phyloP scores from a whole-genome alignment of 2,329 filamentous ascomycete genomes.

The Paraphaeosphaeria minitans region DNA sequence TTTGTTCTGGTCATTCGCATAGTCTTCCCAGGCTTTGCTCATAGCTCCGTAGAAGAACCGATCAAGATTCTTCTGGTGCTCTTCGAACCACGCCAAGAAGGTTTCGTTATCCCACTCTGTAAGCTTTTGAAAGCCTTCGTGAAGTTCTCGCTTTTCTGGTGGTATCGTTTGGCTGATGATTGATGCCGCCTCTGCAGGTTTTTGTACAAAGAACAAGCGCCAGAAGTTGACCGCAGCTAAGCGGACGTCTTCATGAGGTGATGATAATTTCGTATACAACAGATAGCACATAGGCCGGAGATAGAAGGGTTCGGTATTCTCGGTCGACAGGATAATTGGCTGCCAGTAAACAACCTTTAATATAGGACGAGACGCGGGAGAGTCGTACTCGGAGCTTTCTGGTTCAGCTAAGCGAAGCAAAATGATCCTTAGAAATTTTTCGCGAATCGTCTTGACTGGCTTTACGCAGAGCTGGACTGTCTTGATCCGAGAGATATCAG shows the following conservation, averaged over 20 bases:
- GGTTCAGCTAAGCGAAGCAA: slow-evolving; percentile 83
- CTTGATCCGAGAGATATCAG: slow-evolving; percentile 80
- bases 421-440: slow-evolving; percentile 77
- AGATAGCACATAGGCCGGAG: slow-evolving; percentile 90
- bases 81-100: slow-evolving; percentile 87
- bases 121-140: slow-evolving; percentile 78
- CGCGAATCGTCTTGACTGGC: slow-evolving; percentile 75
- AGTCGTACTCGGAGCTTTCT: slow-evolving; percentile 67
- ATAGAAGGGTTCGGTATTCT: slow-evolving; percentile 79
- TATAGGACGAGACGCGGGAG: slow-evolving; percentile 73
- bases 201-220: slow-evolving; percentile 92
- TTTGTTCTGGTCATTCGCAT: slow-evolving; percentile 80
- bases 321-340: slow-evolving; percentile 79
- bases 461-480: slow-evolving; percentile 90
- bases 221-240: slow-evolving; percentile 81
- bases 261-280: slow-evolving; percentile 86
- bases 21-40: slow-evolving; percentile 85
- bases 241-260: slow-evolving; percentile 69
- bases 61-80: slow-evolving; percentile 78
- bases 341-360: slow-evolving; percentile 95
- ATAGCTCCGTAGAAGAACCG: slow-evolving; percentile 80
- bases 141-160: slow-evolving; percentile 72
- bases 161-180: slow-evolving; percentile 75
- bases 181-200: slow-evolving; percentile 77
- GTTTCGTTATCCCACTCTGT: slow-evolving; percentile 87